Evolutionary conservation across 257 asterid species (phyloP).

Genomic region (Solanum sparsipilum): DNA sequence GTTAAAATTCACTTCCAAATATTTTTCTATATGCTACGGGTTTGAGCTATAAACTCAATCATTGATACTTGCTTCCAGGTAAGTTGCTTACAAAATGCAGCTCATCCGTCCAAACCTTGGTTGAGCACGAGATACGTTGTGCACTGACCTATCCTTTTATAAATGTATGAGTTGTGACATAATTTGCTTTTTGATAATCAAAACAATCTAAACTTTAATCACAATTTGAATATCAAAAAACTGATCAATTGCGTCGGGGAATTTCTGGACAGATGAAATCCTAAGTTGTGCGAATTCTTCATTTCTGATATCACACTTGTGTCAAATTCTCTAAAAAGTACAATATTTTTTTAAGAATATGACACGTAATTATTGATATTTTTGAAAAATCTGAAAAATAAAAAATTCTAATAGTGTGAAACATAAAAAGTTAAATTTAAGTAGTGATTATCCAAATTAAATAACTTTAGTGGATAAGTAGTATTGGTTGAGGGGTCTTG

Average conservation of each 20-base stretch:
- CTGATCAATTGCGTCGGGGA: not conserved
- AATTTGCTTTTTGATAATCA: not conserved
- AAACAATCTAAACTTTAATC: not conserved
- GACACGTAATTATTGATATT: not conserved
- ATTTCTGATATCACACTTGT: not conserved
- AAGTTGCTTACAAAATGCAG: not conserved
- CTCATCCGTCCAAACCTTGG: not conserved
- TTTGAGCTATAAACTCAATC: not conserved
- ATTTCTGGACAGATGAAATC: not conserved
- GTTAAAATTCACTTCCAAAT: not conserved
- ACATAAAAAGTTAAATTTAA: not conserved
- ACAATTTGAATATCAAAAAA: not conserved
- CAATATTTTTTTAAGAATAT: no score
- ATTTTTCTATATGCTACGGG: not conserved
- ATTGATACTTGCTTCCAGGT: not conserved
- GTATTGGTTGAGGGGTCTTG: constrained; percentile 31
- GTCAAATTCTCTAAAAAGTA: not conserved
- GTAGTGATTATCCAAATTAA: not conserved
- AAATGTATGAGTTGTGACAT: not conserved
- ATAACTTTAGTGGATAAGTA: not conserved
- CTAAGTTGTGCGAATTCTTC: not conserved
- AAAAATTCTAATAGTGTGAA: not conserved
- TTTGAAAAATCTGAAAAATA: fast-evolving
- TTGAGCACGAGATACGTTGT: not conserved
- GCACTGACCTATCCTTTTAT: not conserved